These are phyloP conservation scores for Cymodocea nodosa DNA, from an alignment of 116 monocot species.

Conservation along the genomic window DNA sequence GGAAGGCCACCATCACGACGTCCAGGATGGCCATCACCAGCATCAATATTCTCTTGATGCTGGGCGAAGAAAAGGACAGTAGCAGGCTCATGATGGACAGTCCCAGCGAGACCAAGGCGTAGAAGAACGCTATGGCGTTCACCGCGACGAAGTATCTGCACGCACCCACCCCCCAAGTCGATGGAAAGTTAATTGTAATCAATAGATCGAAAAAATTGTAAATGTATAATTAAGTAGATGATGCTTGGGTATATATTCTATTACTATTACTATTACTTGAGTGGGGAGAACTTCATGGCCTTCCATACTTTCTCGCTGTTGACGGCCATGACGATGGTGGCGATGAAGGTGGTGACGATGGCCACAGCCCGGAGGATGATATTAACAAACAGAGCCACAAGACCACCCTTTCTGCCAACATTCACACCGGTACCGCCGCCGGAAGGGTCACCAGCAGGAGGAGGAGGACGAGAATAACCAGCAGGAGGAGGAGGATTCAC, in stretches of 20 bases:
- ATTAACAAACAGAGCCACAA: not conserved
- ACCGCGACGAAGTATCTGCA: slow-evolving; percentile 40
- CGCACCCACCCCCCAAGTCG: too few relatives aligned
- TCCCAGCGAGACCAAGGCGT: slow-evolving; percentile 16
- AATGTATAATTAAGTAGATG: too few relatives aligned
- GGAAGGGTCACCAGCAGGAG: too few relatives aligned
- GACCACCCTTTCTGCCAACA: too few relatives aligned
- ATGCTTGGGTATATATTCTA: too few relatives aligned
- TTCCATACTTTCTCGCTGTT: slow-evolving; percentile 12
- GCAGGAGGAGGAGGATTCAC: too few relatives aligned
- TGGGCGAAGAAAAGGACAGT: not conserved
- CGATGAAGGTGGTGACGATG: slow-evolving; percentile 13
- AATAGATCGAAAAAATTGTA: not conserved
- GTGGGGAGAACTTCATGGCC: not conserved
- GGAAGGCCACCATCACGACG: slow-evolving; percentile 11
- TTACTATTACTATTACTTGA: too few relatives aligned
- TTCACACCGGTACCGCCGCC: too few relatives aligned
- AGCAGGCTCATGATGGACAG: slow-evolving; percentile 6
- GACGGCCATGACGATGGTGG: slow-evolving; percentile 26
- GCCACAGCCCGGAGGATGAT: slow-evolving; percentile 17
- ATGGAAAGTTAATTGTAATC: not conserved
- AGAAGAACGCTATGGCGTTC: slow-evolving; percentile 27
- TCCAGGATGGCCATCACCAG: slow-evolving; percentile 16
- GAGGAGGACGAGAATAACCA: too few relatives aligned
- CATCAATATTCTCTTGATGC: not conserved